Evolutionary conservation across 192 early-diverging fungal species (phyloP), one percentile per base, ranked within the genome.

Genomic region (Coemansia umbellata): DNA sequence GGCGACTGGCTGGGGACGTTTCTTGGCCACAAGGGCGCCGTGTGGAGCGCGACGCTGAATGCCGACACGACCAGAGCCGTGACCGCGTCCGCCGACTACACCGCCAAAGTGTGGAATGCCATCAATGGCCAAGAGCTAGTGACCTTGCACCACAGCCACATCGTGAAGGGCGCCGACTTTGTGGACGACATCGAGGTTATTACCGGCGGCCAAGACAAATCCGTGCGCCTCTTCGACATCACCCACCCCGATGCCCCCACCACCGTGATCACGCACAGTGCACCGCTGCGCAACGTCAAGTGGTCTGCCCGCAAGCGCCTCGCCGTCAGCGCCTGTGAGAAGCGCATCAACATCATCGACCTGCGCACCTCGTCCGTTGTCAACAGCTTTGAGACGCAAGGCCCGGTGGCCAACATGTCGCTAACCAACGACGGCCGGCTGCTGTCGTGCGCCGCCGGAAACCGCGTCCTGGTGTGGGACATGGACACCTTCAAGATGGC

Each of bases 1-100:
- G 92, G 92, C 43, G 92, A 94, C 68, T 94, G 92, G 92, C 89
- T 94, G 50, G 92, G 92, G 13, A 91, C 87, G 9, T 94, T 94
- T 48, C 56, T 85, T 57, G 92, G 90, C 37, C 92, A 94, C 65
- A 94, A 94, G 74, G 92, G 92, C 32, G 92, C 92, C 1, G 90
- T 95, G 3, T 93, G 92, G 92, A 86, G 82, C 49, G 87, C 92
- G 23, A 81, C 84, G 55, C 80, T 95, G 44, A 86, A 80, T 14
- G 74, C 80, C 21, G 86, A 90, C 63, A 84, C 91, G 9, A 67
- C 81, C n/a, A 78, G 80, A 33, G 91, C 91, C 27, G 90, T 93
- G 3, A 95, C 92, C 6, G 92, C 87, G n/a, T 93, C 91, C 1
- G 92, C 91, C 19, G 92, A 95, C 74, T 95, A 93, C 70, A 88